Conservation (phyloP, 768 basidiomycete species). For the Naganishia onofrii region DNA sequence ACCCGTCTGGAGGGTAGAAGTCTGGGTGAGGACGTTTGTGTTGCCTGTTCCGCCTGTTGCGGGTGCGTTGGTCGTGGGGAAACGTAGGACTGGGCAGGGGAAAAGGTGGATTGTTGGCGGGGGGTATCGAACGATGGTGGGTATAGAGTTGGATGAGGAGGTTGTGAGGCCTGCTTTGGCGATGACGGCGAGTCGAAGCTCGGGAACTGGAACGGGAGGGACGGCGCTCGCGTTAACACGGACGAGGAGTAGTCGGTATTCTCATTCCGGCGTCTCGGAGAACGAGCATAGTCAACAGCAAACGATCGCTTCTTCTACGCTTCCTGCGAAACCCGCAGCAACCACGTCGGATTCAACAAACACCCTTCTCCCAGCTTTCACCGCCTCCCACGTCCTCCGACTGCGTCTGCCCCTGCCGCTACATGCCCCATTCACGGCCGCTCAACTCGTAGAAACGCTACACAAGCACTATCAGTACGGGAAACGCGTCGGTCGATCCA, state of each 20-base stretch:
- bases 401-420: not conserved
- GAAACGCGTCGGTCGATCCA: not conserved
- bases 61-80: not conserved
- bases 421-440: conserved; percentile 10
- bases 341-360: conserved; percentile 6
- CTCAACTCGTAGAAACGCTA: conserved; percentile 9
- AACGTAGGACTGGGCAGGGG: not conserved
- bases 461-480: conserved; percentile 22
- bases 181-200: not conserved
- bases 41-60: conserved; percentile 4
- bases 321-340: not conserved
- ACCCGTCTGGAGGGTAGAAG: not conserved
- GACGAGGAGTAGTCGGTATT: not conserved
- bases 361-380: not conserved
- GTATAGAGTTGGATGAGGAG: conserved; percentile 16
- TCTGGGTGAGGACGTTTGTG: conserved; percentile 10
- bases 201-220: not conserved
- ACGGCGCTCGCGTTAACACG: not conserved
- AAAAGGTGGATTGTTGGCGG: conserved; percentile 8
- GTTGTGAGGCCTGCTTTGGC: not conserved
- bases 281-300: no score
- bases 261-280: not conserved
- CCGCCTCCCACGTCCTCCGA: conserved; percentile 7
- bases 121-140: conserved; percentile 19
- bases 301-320: not conserved